phyloP scores from a whole-genome alignment of 208 protist species.

The Acanthamoeba culbertsoni region DNA sequence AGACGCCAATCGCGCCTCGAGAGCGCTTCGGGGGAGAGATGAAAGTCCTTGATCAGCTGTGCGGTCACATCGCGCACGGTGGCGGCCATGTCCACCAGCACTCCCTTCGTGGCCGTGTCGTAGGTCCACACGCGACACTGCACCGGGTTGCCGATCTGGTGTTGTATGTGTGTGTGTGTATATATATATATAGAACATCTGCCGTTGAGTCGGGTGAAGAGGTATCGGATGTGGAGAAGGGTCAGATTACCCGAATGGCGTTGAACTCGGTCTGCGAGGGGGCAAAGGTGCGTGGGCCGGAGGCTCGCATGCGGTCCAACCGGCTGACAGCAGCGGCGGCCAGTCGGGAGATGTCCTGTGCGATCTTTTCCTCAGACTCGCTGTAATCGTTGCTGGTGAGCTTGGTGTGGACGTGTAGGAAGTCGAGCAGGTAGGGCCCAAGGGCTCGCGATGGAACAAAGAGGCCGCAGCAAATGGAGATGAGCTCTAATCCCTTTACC shows the following conservation, averaged over 20 bases:
- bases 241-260: not conserved
- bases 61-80: not conserved
- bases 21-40: not conserved
- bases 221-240: no score
- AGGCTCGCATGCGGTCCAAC: not conserved
- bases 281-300: not conserved
- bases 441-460: conserved; percentile 8
- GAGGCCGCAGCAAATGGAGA: conserved; percentile 16
- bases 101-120: conserved; percentile 28
- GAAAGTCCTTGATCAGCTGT: conserved; percentile 39
- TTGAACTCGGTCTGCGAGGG: conserved; percentile 17
- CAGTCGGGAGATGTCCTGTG: not conserved
- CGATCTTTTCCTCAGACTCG: not conserved
- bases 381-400: not conserved
- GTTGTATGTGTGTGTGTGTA: no score
- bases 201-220: no score
- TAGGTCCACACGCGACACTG: not conserved
- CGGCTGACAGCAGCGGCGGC: not conserved
- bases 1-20: not conserved
- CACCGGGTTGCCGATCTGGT: not conserved
- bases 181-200: no score
- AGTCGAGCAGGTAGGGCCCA: conserved; percentile 13
- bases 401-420: conserved; percentile 34
- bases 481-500: not conserved
- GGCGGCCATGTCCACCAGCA: conserved; percentile 16